A percentile compares a stretch with the other conserved stretches of the same genome.
Evolutionary conservation across 2,329 filamentous ascomycete species (phyloP).

Genomic region (Kalmusia sp.): DNA sequence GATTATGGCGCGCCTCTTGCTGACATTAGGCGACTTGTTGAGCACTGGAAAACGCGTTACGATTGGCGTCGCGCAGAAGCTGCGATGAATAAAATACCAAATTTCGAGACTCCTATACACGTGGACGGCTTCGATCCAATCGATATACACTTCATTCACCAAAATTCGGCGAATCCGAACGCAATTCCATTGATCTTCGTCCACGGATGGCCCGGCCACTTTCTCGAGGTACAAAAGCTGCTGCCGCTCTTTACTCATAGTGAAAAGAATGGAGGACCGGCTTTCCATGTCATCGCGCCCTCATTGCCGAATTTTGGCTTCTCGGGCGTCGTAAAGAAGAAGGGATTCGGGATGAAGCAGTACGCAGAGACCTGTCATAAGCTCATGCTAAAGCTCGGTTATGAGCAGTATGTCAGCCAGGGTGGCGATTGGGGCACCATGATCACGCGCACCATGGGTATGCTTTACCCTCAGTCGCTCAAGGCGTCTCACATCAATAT

Average conservation of each 20-base stretch:
- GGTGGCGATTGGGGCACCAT: conserved; percentile 19
- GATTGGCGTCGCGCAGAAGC: conserved; percentile 69
- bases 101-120: conserved; percentile 61
- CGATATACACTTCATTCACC: conserved; percentile 70
- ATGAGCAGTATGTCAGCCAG: conserved; percentile 58
- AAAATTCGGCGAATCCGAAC: conserved; percentile 56
- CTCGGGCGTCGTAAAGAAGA: conserved; percentile 5
- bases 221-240: conserved; percentile 70
- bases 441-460: conserved; percentile 8
- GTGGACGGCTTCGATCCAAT: conserved; percentile 66
- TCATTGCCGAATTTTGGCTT: conserved; percentile 61
- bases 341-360: conserved; percentile 64
- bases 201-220: conserved; percentile 74
- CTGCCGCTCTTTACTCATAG: conserved; percentile 52
- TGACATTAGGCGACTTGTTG: conserved; percentile 65
- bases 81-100: conserved; percentile 65
- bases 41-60: conserved; percentile 63
- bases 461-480: conserved; percentile 1
- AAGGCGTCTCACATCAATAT: conserved; percentile 13
- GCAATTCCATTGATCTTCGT: conserved; percentile 71
- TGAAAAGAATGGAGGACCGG: conserved; percentile 44
- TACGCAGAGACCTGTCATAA: conserved; percentile 71
- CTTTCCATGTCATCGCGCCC: conserved; percentile 61
- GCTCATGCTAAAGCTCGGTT: conserved; percentile 73
- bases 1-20: conserved; percentile 66